These are phyloP conservation scores for Blastomyces emzantsi DNA, from an alignment of 2,329 filamentous ascomycete genomes.

Conservation along the genomic window DNA sequence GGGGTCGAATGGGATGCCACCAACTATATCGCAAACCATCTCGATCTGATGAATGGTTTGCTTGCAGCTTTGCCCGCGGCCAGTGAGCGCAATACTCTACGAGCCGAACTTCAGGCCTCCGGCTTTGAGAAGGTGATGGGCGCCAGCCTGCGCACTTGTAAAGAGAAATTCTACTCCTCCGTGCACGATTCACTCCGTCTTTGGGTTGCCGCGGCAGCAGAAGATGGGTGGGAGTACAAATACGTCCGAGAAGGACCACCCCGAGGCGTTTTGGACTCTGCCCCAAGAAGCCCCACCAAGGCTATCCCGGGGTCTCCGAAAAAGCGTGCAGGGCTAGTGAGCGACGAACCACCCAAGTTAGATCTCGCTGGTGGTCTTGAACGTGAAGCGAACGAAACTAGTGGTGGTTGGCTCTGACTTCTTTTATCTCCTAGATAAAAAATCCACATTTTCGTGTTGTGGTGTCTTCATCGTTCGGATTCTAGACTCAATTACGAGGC, in stretches of 20 bases:
- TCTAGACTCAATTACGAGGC: background rate
- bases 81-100: conserved; percentile 64
- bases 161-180: conserved; percentile 92
- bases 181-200: conserved; percentile 82
- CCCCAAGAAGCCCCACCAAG: conserved; percentile 43
- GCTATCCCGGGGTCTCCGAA: conserved; percentile 28
- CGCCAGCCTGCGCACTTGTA: conserved; percentile 75
- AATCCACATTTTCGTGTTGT: background rate
- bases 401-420: conserved; percentile 31
- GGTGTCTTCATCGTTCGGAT: conserved; percentile 22
- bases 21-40: conserved; percentile 85
- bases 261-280: conserved; percentile 30
- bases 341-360: conserved; percentile 51
- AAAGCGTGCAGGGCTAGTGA: conserved; percentile 32
- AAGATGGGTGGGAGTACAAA: conserved; percentile 79
- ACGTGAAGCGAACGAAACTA: conserved; percentile 22
- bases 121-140: conserved; percentile 91
- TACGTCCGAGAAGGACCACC: conserved; percentile 56
- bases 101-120: conserved; percentile 67
- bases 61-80: conserved; percentile 66
- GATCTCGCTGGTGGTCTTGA: conserved; percentile 39
- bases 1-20: conserved; percentile 99
- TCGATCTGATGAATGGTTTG: conserved; percentile 87
- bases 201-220: conserved; percentile 79
- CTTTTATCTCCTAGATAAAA: background rate